A percentile compares a stretch with the other conserved stretches of the same genome.
phyloP scores from a whole-genome alignment of 208 protist genomes.

The Acanthamoeba quina region DNA sequence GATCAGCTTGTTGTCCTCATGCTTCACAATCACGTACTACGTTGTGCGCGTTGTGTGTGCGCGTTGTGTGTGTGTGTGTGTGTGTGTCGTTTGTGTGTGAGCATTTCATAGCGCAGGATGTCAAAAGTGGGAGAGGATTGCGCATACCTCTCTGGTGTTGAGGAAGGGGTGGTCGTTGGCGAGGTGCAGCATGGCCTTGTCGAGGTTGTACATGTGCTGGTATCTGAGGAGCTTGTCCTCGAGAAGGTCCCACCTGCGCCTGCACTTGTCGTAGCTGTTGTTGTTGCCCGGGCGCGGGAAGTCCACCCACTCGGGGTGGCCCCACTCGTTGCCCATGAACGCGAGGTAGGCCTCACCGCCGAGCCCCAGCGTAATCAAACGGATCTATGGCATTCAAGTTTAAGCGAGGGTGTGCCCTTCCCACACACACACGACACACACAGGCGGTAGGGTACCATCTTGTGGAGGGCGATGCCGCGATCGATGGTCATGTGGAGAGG shows the following conservation, averaged over 20 bases:
- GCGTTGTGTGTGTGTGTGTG: too few species aligned
- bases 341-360: slow-evolving; percentile 84
- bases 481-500: slow-evolving; percentile 81
- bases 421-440: neutral
- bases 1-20: slow-evolving; percentile 91
- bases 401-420: too few species aligned
- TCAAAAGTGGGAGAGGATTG: too few species aligned
- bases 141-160: neutral
- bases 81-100: too few species aligned
- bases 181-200: slow-evolving; percentile 87
- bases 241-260: slow-evolving; percentile 92
- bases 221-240: slow-evolving; percentile 90
- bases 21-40: slow-evolving; percentile 20
- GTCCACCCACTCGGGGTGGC: slow-evolving; percentile 97
- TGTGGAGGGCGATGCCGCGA: slow-evolving; percentile 92
- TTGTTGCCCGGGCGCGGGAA: slow-evolving; percentile 94
- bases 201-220: slow-evolving; percentile 88
- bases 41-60: neutral
- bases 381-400: neutral
- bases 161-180: slow-evolving; percentile 80
- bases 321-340: slow-evolving; percentile 95
- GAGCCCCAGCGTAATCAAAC: slow-evolving; percentile 32
- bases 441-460: slow-evolving; percentile 86
- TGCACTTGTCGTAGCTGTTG: slow-evolving; percentile 88
- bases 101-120: too few species aligned